Evolutionary conservation across 768 basidiomycete genomes (phyloP), one percentile per base, ranked within the genome.

Genomic region (Lactarius akahatsu): DNA sequence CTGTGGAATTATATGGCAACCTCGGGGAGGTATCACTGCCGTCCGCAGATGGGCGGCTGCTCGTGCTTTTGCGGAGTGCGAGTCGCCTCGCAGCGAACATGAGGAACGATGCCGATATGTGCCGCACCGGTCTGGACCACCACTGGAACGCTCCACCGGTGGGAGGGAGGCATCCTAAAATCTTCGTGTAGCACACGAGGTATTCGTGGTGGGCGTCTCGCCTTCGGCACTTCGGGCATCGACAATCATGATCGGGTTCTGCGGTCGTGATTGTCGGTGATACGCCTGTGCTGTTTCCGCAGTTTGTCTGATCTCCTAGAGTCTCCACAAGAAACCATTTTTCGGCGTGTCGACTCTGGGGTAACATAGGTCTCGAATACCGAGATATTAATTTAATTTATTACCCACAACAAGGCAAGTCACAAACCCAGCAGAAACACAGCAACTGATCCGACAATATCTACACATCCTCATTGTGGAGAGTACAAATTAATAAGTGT

Each of bases 331-430:
- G 9, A 18, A 41, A 8, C 38, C 32, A 32, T 32, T 32, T 32
- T 1, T 9, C 20, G 5, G 36, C 34, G 57, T 34, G 40, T 9
- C 30, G 18, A 36, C 11, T 34, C 36, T 6, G n/a, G 16, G 11
- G 18, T 28, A 41, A n/a, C 4, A 3, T 47, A 10, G 10, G 9
- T 11, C 8, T 47, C 45, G 20, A 58, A 28, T 4, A 40, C 2
- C 7, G 40, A 57, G 36, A 52, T 34, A 59, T 54, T 43, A 28
- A 7, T 34, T 54, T 43, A 28, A 7, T 34, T 23, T 23, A 50
- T 50, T 50, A 57, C 57, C 40, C 56, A 65, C 60, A 52, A 32
- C 32, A 32, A 32, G 32, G 30, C n/a, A 30, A 30, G 30, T 30
- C 30, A 2, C 28, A 32, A 32, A 32, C 32, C 32, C 32, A 32